Evolutionary conservation across 805 yeast genomes (phyloP), one percentile per base, ranked within the genome.

Genomic region (Candida coleopterorum): DNA sequence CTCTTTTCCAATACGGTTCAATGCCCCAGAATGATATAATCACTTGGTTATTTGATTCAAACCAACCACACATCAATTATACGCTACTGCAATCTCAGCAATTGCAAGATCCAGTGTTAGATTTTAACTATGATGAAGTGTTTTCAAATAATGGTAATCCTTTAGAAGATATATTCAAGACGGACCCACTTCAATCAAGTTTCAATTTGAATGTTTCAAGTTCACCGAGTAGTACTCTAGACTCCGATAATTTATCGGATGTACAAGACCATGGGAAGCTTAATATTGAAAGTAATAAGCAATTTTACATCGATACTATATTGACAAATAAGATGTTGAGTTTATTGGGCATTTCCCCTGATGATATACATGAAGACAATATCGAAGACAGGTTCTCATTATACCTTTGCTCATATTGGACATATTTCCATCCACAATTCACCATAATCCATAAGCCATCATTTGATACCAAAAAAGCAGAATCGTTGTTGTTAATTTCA

Each of bases 371-470:
- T 43, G 31, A 39, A 15, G 40, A 55, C 55, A 36, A 47, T 39
- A 22, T 58, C 22, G 57, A 63, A 42, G 58, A 58, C 43, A 35
- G 69, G 34, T 44, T 69, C 36, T 50, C 74, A 11, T 54, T 62
- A 53, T 57, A 53, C 46, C 45, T 57, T 25, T 62, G 49, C 42
- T 58, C 47, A 6, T 80, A 76, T 50, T 80, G 86, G 86, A 56
- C 59, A 25, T 64, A 69, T 10, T 78, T 76, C 47, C 81, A 79
- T 48, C 75, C 78, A 0, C 74, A 78, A 44, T 75, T 74, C 41
- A 72, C 83, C 2, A 62, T 79, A 25, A 54, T 80, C 18, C 86
- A 79, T 50, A 62, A 64, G 34, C 79, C 82, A 3, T 70, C 84
- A 4, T 81, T 80, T 42, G 62, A 60, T 27, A 72, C 82, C 1